Conservation (phyloP, 257 asterid genomes). For the Solanum sejunctum region DNA sequence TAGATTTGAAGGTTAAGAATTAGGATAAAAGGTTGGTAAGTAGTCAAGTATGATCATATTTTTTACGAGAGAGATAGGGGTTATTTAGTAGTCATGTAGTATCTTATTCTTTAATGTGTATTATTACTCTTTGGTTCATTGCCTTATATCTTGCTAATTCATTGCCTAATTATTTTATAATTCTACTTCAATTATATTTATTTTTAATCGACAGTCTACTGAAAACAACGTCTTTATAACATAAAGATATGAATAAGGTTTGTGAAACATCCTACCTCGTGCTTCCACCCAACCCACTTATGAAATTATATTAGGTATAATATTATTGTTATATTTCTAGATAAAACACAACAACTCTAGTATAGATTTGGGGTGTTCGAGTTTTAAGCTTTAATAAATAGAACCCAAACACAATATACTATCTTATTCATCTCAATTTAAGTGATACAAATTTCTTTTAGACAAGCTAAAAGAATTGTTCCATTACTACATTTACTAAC, state of each 20-base stretch:
- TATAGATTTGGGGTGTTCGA: background rate
- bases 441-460: background rate
- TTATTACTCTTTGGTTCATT: background rate
- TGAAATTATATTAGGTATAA: background rate
- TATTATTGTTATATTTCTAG: background rate
- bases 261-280: background rate
- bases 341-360: background rate
- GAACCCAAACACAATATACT: background rate
- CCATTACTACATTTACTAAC: background rate
- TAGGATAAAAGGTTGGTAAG: background rate
- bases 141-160: background rate
- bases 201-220: background rate
- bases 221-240: background rate
- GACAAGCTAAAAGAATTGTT: background rate
- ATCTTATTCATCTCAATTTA: background rate
- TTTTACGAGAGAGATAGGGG: background rate
- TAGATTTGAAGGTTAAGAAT: background rate
- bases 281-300: background rate
- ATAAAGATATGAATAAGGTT: background rate
- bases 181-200: background rate
- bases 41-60: too few relatives aligned
- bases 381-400: background rate
- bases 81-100: background rate
- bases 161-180: background rate
- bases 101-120: background rate